Conservation (phyloP, 495 filamentous ascomycete species). For the Hypoxylon rickii region DNA sequence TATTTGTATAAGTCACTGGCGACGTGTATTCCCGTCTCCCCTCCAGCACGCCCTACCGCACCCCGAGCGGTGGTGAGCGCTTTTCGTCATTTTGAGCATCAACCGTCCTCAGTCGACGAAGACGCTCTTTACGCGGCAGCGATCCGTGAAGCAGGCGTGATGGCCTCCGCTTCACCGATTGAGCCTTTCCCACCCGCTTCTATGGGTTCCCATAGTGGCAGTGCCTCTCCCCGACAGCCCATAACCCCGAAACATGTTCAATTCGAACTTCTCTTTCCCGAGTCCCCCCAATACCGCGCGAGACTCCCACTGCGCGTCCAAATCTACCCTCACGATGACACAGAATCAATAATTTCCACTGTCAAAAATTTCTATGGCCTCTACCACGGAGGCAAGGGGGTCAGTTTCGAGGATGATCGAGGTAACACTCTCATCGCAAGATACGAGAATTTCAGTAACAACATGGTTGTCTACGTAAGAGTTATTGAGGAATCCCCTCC, state of each 20-base stretch:
- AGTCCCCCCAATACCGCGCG: conserved; percentile 72
- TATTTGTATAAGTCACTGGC: no score
- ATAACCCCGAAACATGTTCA: conserved; percentile 73
- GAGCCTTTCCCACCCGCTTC: conserved; percentile 35
- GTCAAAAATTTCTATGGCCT: conserved; percentile 98
- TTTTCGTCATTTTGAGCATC: conserved; percentile 28
- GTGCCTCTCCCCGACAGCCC: conserved; percentile 53
- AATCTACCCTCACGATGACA: conserved; percentile 91
- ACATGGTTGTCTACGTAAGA: conserved; percentile 88
- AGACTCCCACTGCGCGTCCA: conserved; percentile 88
- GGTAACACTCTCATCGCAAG: conserved; percentile 88
- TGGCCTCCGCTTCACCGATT: conserved; percentile 55
- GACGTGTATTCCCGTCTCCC: conserved; percentile 14
- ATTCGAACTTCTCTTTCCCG: conserved; percentile 81
- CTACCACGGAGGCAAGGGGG: conserved; percentile 70
- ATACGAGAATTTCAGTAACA: conserved; percentile 89
- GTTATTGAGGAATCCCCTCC: conserved; percentile 73
- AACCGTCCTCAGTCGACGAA: conserved; percentile 16
- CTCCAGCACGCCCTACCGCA: conserved; percentile 16
- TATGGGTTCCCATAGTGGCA: conserved; percentile 43
- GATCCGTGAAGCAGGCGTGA: conserved; percentile 42
- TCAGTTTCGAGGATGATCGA: conserved; percentile 88
- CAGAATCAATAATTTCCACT: conserved; percentile 92
- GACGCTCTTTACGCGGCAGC: conserved; percentile 29
- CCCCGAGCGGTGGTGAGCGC: conserved; percentile 35